phyloP scores from a whole-genome alignment of 106 monocot genomes.

The Dioscorea alata region DNA sequence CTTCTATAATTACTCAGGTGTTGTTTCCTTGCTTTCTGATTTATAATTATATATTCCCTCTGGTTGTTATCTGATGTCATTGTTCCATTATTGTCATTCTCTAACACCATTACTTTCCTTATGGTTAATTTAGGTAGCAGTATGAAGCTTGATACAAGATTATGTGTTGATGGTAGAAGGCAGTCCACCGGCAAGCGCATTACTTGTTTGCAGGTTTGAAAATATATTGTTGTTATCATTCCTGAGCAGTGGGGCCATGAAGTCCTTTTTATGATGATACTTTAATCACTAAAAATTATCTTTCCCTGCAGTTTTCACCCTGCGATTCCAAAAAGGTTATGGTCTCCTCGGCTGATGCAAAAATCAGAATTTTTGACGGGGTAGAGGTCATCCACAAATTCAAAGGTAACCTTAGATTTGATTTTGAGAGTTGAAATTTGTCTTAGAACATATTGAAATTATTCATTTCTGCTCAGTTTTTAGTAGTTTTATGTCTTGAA shows the following conservation, averaged over 20 bases:
- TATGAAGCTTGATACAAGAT: slow-evolving; percentile 37
- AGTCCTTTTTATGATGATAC: no score
- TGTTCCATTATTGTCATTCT: no score
- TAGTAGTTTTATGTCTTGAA: no score
- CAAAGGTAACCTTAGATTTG: slow-evolving; percentile 37
- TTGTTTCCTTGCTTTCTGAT: neutral
- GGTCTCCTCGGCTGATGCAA: slow-evolving; percentile 65
- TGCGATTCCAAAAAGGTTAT: slow-evolving; percentile 49
- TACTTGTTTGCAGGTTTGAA: slow-evolving; percentile 68
- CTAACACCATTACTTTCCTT: neutral
- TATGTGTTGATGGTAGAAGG: slow-evolving; percentile 46
- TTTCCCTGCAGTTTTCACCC: slow-evolving; percentile 42
- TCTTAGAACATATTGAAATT: no score
- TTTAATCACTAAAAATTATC: no score
- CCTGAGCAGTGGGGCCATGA: no score
- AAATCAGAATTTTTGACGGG: slow-evolving; percentile 56
- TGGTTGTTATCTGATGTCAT: no score
- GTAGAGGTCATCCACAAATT: slow-evolving; percentile 51
- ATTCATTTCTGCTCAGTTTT: no score
- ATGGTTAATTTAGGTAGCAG: slow-evolving; percentile 22
- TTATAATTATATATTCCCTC: no score
- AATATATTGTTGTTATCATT: neutral
- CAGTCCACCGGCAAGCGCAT: slow-evolving; percentile 55
- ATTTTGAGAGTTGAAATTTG: no score
- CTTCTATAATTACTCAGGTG: slow-evolving; percentile 70